Evolutionary conservation across 2,329 filamentous ascomycete species (phyloP).

Genomic region (Chrysosporium keratinophilum): DNA sequence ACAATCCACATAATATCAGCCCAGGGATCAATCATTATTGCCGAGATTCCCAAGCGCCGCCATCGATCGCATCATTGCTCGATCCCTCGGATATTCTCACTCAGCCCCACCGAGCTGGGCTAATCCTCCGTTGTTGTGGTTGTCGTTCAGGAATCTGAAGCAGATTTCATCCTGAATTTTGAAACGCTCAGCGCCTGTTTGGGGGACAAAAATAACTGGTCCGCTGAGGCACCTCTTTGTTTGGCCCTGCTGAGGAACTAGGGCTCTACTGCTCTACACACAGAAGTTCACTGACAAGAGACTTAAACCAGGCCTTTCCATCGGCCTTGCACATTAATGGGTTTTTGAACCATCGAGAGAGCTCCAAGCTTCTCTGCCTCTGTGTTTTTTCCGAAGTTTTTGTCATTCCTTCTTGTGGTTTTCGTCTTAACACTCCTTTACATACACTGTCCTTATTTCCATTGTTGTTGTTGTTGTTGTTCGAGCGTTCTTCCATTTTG

Average conservation of each 20-base stretch:
- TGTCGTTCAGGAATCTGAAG: slow-evolving; percentile 2
- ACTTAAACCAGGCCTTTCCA: not conserved
- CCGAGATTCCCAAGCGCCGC: slow-evolving; percentile 2
- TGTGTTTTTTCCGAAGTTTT: not conserved
- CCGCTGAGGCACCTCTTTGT: not conserved
- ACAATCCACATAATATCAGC: no score
- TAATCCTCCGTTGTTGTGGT: not conserved
- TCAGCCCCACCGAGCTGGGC: not conserved
- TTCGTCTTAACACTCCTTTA: not conserved
- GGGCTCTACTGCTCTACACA: not conserved
- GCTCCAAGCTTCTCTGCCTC: not conserved
- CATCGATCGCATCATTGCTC: not conserved
- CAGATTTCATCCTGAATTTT: slow-evolving; percentile 6
- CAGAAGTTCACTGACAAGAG: not conserved
- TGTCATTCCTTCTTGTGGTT: not conserved
- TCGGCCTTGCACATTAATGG: not conserved
- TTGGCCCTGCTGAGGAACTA: not conserved
- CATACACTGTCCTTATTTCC: not conserved
- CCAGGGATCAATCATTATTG: not conserved
- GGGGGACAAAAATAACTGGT: slow-evolving; percentile 7
- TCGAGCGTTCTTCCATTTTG: not conserved
- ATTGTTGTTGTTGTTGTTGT: not conserved
- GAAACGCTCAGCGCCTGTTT: slow-evolving; percentile 5
- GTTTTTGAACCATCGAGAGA: not conserved
- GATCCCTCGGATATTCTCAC: not conserved